Evolutionary conservation across 2,329 filamentous ascomycete genomes (phyloP).

Genomic region (Paecilomyces variotii): DNA sequence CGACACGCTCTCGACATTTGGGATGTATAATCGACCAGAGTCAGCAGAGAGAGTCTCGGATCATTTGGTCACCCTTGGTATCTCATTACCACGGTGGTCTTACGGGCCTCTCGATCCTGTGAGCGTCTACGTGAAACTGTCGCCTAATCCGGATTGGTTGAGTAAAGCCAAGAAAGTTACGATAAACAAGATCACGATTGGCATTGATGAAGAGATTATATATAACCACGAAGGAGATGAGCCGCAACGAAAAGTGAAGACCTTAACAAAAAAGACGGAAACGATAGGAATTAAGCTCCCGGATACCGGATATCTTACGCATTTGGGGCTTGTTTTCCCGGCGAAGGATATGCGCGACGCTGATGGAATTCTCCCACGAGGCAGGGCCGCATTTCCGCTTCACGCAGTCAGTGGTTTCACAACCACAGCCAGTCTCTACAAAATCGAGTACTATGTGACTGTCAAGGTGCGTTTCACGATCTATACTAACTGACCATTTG

Average conservation of each 20-base stretch:
- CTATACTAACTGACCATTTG: slow-evolving; percentile 2
- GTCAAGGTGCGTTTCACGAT: slow-evolving; percentile 63
- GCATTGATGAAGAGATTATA: slow-evolving; percentile 96
- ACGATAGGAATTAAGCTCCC: slow-evolving; percentile 75
- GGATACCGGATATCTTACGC: slow-evolving; percentile 86
- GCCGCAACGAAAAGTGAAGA: slow-evolving; percentile 81
- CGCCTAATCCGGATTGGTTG: slow-evolving; percentile 86
- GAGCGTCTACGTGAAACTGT: slow-evolving; percentile 88
- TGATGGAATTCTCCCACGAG: slow-evolving; percentile 78
- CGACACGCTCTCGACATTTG: slow-evolving; percentile 94
- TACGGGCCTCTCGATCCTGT: slow-evolving; percentile 94
- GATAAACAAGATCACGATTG: slow-evolving; percentile 87
- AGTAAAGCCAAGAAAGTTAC: slow-evolving; percentile 84
- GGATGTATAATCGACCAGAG: slow-evolving; percentile 98
- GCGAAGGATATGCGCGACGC: slow-evolving; percentile 78
- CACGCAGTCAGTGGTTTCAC: slow-evolving; percentile 89
- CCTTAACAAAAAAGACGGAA: slow-evolving; percentile 75
- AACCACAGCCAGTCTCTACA: slow-evolving; percentile 88
- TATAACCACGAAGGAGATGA: slow-evolving; percentile 97
- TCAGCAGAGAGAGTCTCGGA: slow-evolving; percentile 78
- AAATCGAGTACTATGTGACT: slow-evolving; percentile 93
- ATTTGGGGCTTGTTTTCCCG: slow-evolving; percentile 83
- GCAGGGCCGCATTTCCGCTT: slow-evolving; percentile 78
- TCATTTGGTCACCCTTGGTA: slow-evolving; percentile 83
- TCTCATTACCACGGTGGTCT: slow-evolving; percentile 89